Conservation (phyloP, 2,329 filamentous ascomycete genomes). For the Myriosclerotinia scirpicola region DNA sequence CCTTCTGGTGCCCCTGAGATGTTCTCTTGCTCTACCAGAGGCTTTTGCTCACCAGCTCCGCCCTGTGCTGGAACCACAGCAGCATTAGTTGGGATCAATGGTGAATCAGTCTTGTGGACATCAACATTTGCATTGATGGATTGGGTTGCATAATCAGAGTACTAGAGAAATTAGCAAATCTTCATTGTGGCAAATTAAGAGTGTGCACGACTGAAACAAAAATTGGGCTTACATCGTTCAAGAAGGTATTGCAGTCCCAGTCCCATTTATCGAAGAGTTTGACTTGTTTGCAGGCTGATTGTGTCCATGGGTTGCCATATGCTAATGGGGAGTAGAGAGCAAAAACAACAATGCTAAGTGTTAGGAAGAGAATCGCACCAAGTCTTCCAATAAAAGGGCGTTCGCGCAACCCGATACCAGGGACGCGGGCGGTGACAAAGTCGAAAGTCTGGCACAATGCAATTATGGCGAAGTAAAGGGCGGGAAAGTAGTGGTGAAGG, state of each 20-base stretch:
- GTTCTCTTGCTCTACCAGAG: slow-evolving; percentile 31
- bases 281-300: slow-evolving; percentile 77
- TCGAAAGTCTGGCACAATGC: slow-evolving; percentile 88
- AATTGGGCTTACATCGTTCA: slow-evolving; percentile 71
- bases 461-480: slow-evolving; percentile 91
- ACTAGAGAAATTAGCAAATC: slow-evolving; percentile 36
- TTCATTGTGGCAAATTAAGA: neutral
- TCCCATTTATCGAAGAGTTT: slow-evolving; percentile 92
- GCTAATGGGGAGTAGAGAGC: slow-evolving; percentile 82
- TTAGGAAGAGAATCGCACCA: slow-evolving; percentile 72
- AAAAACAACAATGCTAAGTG: slow-evolving; percentile 73
- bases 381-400: slow-evolving; percentile 72
- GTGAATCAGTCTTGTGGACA: slow-evolving; percentile 38
- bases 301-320: slow-evolving; percentile 94
- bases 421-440: slow-evolving; percentile 73
- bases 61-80: slow-evolving; percentile 31
- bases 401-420: slow-evolving; percentile 64
- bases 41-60: slow-evolving; percentile 34
- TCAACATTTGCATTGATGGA: slow-evolving; percentile 32
- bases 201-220: neutral
- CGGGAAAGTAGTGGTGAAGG: slow-evolving; percentile 97
- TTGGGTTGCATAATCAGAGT: slow-evolving; percentile 41
- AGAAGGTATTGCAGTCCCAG: slow-evolving; percentile 96
- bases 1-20: slow-evolving; percentile 39
- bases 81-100: slow-evolving; percentile 36